These are phyloP conservation scores for Sesbania bispinosa DNA, from an alignment of 306 rosid species.

Conservation along the genomic window DNA sequence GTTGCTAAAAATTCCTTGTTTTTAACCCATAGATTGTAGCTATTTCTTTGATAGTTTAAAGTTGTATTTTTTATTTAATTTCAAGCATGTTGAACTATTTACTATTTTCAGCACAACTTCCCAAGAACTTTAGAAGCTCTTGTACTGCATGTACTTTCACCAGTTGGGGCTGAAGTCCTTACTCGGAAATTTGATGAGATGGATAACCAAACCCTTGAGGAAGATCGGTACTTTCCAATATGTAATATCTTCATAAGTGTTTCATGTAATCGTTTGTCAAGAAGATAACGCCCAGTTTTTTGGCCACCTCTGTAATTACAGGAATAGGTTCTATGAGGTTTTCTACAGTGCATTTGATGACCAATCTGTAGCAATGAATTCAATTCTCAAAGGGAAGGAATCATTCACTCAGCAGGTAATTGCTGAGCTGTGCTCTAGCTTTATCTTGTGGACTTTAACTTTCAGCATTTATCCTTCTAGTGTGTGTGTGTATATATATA, in stretches of 20 bases:
- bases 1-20: too few species aligned
- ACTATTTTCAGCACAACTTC: constrained; percentile 58
- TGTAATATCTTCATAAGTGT: constrained; percentile 6
- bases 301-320: constrained; percentile 28
- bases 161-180: constrained; percentile 85
- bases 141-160: constrained; percentile 81
- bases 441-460: constrained; percentile 27
- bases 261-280: constrained; percentile 26
- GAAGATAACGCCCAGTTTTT: constrained; percentile 23
- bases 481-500: neutral
- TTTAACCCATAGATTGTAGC: constrained; percentile 4
- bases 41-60: constrained; percentile 9
- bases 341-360: constrained; percentile 88
- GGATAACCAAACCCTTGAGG: constrained; percentile 57
- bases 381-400: constrained; percentile 83
- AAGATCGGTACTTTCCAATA: constrained; percentile 62
- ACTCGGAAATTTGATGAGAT: constrained; percentile 86
- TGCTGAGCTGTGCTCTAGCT: constrained; percentile 34
- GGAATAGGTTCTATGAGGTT: constrained; percentile 65
- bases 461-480: neutral
- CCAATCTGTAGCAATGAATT: constrained; percentile 79
- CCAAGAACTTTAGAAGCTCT: constrained; percentile 95
- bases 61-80: neutral
- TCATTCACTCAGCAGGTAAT: constrained; percentile 73
- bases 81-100: constrained; percentile 25